Percentiles rank a stretch among this genome's conserved stretches.
These are phyloP conservation scores for Naganishia albida DNA, from an alignment of 1,284 basidiomycete species.

Conservation along the genomic window DNA sequence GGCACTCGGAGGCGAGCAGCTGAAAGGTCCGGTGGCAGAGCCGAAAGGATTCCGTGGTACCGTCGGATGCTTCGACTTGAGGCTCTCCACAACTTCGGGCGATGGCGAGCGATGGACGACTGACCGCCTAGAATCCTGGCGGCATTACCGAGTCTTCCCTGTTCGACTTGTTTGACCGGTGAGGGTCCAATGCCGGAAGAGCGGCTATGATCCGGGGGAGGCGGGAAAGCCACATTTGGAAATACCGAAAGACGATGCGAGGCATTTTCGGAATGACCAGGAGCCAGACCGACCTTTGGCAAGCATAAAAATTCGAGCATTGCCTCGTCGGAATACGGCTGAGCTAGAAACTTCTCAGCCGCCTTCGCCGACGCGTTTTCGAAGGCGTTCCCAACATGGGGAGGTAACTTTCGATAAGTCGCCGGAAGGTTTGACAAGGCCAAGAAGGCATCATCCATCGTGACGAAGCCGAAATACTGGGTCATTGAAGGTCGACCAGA, in stretches of 20 bases:
- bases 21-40: neutral
- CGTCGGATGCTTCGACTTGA: neutral
- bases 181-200: too few relatives aligned
- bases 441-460: neutral
- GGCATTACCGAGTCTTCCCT: neutral
- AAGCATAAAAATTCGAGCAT: neutral
- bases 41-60: neutral
- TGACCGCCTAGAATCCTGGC: too few relatives aligned
- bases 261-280: neutral
- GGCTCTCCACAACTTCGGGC: neutral
- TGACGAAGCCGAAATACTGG: too few relatives aligned
- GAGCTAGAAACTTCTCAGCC: neutral
- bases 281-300: conserved; percentile 6
- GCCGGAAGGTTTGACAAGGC: neutral
- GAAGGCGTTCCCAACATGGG: conserved; percentile 1
- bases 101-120: neutral
- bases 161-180: too few relatives aligned
- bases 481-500: neutral
- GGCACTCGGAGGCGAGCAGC: neutral
- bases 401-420: neutral
- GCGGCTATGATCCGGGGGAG: too few relatives aligned
- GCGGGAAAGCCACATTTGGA: too few relatives aligned
- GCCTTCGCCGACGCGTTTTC: neutral
- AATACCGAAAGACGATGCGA: too few relatives aligned
- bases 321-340: neutral